Base-by-base conservation (phyloP, 192 early-diverging fungal species). In the Coemansia aciculifera region DNA sequence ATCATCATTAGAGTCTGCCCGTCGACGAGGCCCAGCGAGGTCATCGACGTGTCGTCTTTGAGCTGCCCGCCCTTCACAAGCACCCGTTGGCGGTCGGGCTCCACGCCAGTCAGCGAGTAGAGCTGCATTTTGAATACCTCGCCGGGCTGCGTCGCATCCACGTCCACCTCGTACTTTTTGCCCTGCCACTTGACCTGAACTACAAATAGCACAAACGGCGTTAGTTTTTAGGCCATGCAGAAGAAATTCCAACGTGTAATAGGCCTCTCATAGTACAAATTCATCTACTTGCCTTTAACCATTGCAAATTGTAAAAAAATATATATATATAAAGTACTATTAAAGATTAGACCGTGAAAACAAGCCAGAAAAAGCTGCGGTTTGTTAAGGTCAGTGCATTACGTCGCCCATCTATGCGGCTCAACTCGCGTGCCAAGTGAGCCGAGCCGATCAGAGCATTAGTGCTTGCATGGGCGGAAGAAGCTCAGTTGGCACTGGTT, bases 41-140 rank as follows among this genome's bases (percentile, higher is more conserved):
- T 73, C 82, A 98, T 85, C 64, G 90, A 87, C 7, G 92, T 87
- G 62, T 93, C 90, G 72, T 95, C 94, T 88, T 97, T 98, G 49
- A 99, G 85, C 62, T 89, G 87, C 7, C 91, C 95, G 57, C 97
- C 97, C 73, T 98, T 98, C 62, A 90, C 86, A 66, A 99, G 89
- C 44, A 98, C 89, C 81, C 95, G 96, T 81, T 99, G 97, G 48
- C 96, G 84, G 34, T 93, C 94, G 19, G 96, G 95, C 51, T 86
- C 85, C 7, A 99, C 97, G 37, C 91, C 92, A 3, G 97, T 96
- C 61, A 98, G 78, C 13, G 93, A 90, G 77, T 85, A 98, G 1
- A 99, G 84, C 81, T 95, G 92, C 51, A 85, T 88, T 76, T 97
- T 97, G 84, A 98, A 91, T 6, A 89, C 89, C 71, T 52, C 51